Conservation (phyloP, 306 rosid species). For the Cicer bijugum region DNA sequence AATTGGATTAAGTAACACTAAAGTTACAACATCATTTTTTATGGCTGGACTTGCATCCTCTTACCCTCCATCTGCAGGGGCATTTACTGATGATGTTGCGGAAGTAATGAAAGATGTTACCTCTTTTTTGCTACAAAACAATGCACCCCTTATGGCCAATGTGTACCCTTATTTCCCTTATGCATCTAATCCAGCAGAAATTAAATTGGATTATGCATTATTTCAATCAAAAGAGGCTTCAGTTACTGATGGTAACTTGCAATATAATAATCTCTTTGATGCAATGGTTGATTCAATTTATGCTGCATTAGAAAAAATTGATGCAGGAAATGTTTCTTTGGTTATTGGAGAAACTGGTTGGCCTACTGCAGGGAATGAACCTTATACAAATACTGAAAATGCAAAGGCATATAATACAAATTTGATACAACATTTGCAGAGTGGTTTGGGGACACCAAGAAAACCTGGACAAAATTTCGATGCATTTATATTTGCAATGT, state of each 20-base stretch:
- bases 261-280: slow-evolving; percentile 18
- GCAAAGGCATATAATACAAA: slow-evolving; percentile 12
- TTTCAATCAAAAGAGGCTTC: slow-evolving; percentile 2
- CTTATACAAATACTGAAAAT: slow-evolving; percentile 4
- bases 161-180: slow-evolving; percentile 37
- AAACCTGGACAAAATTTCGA: neutral
- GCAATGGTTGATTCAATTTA: slow-evolving; percentile 40
- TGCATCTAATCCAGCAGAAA: neutral
- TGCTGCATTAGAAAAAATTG: slow-evolving; percentile 31
- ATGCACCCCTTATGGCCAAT: slow-evolving; percentile 40
- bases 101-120: slow-evolving; percentile 13
- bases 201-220: slow-evolving; percentile 26
- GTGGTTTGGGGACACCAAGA: slow-evolving; percentile 33
- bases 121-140: neutral
- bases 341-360: slow-evolving; percentile 38
- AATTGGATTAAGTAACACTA: slow-evolving; percentile 15
- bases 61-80: slow-evolving; percentile 43
- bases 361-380: slow-evolving; percentile 38
- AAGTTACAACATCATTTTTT: slow-evolving; percentile 30
- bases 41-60: neutral
- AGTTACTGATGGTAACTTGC: slow-evolving; percentile 6
- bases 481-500: slow-evolving; percentile 25
- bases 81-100: neutral
- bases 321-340: neutral
- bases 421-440: neutral